These are phyloP conservation scores for Cupressus sempervirens DNA, from an alignment of 75 land plant species.

Conservation along the genomic window DNA sequence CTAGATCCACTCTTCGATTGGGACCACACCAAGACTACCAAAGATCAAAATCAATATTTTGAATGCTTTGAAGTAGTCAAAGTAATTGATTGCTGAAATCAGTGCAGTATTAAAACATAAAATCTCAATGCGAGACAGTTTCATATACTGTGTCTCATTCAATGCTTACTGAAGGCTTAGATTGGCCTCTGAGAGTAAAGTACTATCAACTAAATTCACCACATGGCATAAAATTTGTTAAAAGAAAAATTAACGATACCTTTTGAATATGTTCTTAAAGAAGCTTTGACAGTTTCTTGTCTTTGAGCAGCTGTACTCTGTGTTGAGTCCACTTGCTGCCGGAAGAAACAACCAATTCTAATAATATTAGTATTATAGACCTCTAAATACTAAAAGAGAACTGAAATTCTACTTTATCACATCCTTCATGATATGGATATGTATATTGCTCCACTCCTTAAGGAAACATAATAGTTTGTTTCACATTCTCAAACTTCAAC, in stretches of 20 bases:
- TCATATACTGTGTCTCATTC: background rate
- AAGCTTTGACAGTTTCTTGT: background rate
- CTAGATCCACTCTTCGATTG: background rate
- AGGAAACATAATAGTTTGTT: background rate
- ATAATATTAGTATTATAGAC: background rate
- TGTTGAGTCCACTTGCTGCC: conserved; percentile 3
- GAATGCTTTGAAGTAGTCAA: background rate
- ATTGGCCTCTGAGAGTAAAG: background rate
- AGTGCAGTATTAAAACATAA: background rate
- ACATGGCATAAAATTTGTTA: background rate
- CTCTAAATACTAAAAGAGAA: background rate
- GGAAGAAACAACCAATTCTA: background rate
- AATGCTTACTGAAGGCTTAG: background rate
- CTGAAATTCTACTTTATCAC: background rate
- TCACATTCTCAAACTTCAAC: background rate
- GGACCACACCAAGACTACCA: background rate
- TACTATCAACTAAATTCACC: background rate
- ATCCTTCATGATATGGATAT: background rate
- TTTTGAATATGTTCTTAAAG: conserved; percentile 1
- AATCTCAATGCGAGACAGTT: background rate
- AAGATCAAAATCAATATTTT: background rate
- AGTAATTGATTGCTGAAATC: background rate
- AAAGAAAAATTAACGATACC: background rate
- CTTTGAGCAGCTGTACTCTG: conserved; percentile 2
- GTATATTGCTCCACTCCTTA: background rate